phyloP scores from a whole-genome alignment of 345 rosid genomes.

The Acer campestre region DNA sequence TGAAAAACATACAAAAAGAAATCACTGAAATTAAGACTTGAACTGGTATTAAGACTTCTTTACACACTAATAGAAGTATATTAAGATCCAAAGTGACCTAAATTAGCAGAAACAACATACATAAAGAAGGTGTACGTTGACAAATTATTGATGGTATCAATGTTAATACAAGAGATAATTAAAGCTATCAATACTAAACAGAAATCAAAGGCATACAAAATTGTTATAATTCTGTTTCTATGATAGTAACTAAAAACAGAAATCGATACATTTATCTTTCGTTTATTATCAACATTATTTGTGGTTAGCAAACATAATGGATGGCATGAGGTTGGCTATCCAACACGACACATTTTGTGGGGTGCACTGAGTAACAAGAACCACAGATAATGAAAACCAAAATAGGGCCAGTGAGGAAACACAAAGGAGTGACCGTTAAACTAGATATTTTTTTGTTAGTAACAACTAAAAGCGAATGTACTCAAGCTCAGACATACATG shows the following conservation, averaged over 20 bases:
- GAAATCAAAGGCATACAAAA: not conserved
- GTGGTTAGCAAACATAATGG: not conserved
- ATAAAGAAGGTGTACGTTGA: not conserved
- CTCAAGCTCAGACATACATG: conserved; percentile 58
- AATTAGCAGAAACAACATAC: not conserved
- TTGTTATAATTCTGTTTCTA: not conserved
- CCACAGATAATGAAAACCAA: not conserved
- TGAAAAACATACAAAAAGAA: too few species aligned
- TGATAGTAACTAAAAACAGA: not conserved
- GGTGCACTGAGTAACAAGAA: not conserved
- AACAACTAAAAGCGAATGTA: conserved; percentile 25
- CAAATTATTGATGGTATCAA: not conserved
- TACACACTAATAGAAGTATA: not conserved
- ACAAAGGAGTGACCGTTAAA: not conserved
- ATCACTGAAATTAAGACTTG: too few species aligned
- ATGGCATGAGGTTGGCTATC: too few species aligned
- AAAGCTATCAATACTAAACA: too few species aligned
- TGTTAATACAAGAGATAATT: not conserved
- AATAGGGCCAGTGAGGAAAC: not conserved
- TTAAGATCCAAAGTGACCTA: not conserved
- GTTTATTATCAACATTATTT: not conserved
- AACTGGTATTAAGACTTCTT: not conserved
- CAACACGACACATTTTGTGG: too few species aligned
- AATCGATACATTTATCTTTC: not conserved
- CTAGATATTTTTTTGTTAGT: not conserved